Percentiles rank a stretch among this genome's conserved stretches.
phyloP scores from a whole-genome alignment of 2,329 filamentous ascomycete genomes.

The Trichophyton mentagrophytes region DNA sequence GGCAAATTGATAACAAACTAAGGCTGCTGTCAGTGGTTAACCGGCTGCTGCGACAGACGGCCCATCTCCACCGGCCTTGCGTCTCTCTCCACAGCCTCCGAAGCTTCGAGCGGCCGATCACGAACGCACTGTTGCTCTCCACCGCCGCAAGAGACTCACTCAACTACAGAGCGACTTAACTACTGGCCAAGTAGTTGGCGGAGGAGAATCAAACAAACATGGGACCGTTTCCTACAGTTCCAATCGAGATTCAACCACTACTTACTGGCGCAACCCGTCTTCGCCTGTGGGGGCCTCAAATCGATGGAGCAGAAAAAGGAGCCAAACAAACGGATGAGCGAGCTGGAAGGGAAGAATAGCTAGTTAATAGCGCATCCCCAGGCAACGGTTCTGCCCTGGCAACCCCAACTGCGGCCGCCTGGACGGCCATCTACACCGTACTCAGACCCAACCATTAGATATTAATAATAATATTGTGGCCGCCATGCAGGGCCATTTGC shows the following conservation, averaged over 20 bases:
- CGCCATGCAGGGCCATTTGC: background rate
- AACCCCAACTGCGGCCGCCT: background rate
- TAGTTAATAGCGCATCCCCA: background rate
- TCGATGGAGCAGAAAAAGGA: background rate
- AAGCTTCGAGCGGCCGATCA: background rate
- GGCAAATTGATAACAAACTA: background rate
- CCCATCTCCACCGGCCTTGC: background rate
- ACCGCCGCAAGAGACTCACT: background rate
- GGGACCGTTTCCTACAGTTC: background rate
- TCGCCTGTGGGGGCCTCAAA: background rate
- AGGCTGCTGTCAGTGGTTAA: background rate
- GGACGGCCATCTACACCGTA: background rate
- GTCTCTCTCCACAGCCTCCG: background rate
- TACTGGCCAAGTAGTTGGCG: too few species aligned
- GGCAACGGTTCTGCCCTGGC: background rate
- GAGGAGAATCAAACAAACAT: background rate
- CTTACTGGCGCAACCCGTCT: background rate
- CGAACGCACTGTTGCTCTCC: background rate
- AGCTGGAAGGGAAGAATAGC: background rate
- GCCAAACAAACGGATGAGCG: background rate
- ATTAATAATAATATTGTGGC: too few species aligned
- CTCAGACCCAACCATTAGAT: background rate
- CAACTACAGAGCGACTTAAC: background rate
- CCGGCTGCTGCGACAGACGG: background rate
- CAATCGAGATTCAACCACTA: background rate